Base-by-base conservation (phyloP, 495 filamentous ascomycete species). In the Lichina pygmaea region DNA sequence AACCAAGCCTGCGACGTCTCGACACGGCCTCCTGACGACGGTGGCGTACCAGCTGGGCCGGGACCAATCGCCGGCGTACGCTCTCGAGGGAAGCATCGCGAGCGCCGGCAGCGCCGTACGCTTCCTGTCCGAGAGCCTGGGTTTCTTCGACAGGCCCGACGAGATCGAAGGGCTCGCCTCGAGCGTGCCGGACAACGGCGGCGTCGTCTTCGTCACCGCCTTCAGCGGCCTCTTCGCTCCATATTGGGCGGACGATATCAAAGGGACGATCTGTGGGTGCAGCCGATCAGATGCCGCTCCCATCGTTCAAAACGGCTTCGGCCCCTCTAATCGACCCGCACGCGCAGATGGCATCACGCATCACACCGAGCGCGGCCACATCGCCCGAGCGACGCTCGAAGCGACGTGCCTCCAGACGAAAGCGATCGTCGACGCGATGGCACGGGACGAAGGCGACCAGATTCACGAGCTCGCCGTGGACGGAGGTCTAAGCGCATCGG, bases 241-340 rank as follows among this genome's bases (percentile, higher is more conserved):
- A n/a, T 93, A 93, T 58, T 95, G 86, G 86, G 92, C 93, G 50
- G 86, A 93, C 57, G 83, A 93, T 60, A 85, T 84, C 33, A 77
- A 85, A 59, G 86, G 86, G 44, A 93, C 86, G 2, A 73, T 89
- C 16, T 86, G 76, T 80, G 64, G 65, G 72, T 32, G 6, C 11
- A 24, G 24, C 24, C 24, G 24, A 24, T 24, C 2, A 24, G 24
- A 24, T 24, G 24, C 24, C 4, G 24, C 24, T 24, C 24, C 2
- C 24, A 24, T 24, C 24, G 24, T 24, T 24, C 4, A 4, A 24
- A 24, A 24, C 24, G 24, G 24, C 24, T 24, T 24, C 24, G 24
- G 24, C 24, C 4, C 24, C 24, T 24, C 24, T 24, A 24, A 24
- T 24, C 86, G 2, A 73, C 86, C 16, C 85, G 76, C 79, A 65